phyloP scores from a whole-genome alignment of 257 asterid species.

The Solanum arcanum region DNA sequence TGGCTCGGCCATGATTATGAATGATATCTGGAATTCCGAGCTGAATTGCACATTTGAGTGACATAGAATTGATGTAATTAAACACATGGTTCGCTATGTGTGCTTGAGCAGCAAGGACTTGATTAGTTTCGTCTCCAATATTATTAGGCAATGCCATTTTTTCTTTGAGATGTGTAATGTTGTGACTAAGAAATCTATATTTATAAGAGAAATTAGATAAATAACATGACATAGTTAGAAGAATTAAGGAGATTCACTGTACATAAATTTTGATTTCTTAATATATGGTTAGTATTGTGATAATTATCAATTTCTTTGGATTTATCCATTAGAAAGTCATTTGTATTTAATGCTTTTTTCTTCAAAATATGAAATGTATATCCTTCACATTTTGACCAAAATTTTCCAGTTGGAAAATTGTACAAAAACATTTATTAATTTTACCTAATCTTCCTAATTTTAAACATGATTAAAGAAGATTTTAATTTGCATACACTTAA shows the following conservation, averaged over 20 bases:
- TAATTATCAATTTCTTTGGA: neutral
- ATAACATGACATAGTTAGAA: neutral
- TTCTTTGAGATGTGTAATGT: neutral
- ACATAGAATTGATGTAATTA: constrained; percentile 6
- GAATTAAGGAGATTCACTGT: neutral
- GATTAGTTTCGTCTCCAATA: neutral
- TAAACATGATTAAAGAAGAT: neutral
- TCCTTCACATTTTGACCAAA: neutral
- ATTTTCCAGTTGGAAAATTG: neutral
- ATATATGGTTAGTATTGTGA: neutral
- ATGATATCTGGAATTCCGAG: constrained; percentile 14
- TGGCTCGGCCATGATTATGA: neutral
- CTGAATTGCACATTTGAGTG: constrained; percentile 13
- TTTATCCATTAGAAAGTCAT: neutral
- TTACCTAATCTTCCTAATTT: neutral
- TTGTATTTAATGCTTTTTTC: neutral
- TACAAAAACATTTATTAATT: neutral
- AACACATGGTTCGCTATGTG: constrained; percentile 7
- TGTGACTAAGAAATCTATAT: neutral
- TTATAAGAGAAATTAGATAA: neutral
- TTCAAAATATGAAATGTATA: neutral
- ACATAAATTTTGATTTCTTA: neutral
- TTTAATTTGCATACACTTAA: neutral
- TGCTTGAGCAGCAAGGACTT: constrained; percentile 12
- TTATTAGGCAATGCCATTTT: neutral